Base-by-base conservation (phyloP, 306 rosid species). In the Neltuma alba region DNA sequence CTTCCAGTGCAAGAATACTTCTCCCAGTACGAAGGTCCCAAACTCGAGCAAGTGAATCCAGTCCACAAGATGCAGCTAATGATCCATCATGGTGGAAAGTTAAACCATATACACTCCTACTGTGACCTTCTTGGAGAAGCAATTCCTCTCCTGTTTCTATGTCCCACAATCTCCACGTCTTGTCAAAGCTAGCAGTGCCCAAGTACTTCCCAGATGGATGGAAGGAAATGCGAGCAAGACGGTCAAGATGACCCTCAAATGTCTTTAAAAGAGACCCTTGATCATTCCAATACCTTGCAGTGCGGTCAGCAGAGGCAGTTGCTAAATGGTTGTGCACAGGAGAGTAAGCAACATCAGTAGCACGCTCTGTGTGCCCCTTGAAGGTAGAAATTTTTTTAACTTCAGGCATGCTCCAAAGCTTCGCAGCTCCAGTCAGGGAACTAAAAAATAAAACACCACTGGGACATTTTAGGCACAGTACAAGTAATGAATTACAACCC, bases 91-190 rank as follows among this genome's bases (percentile, higher is more conserved):
- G 83, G 81, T 95, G 97, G 81, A 95, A 95, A 63, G 82, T 92
- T 76, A 95, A 87, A 41, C 90, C 94, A 73, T 90, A 93, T 58
- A 95, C 88, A 80, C 94, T 86, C 85, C 98, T 89, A 83, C 98
- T 93, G 70, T 95, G 99, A 44, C 99, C 98, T 88, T 95, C 98
- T 83, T 95, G 99, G 79, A 93, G 98, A 81, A 91, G 98, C 90
- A 95, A 83, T 83, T 95, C 99, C 67, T 80, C 94, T 48, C 98
- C 94, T 54, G 92, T 89, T 61, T 93, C 95, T 65, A 93, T 50
- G 66, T 95, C 98, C 99, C 99, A 95, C 75, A 95, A 84, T 82
- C 99, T 91, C 99, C 99, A 95, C 18, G 98, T 95, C 87, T 91
- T 91, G 89, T 95, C 99, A 82, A 87, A 93, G 91, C 99, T 95